These are phyloP conservation scores for Fusarium chuoi DNA, from an alignment of 2,329 filamentous ascomycete genomes.

Conservation along the genomic window DNA sequence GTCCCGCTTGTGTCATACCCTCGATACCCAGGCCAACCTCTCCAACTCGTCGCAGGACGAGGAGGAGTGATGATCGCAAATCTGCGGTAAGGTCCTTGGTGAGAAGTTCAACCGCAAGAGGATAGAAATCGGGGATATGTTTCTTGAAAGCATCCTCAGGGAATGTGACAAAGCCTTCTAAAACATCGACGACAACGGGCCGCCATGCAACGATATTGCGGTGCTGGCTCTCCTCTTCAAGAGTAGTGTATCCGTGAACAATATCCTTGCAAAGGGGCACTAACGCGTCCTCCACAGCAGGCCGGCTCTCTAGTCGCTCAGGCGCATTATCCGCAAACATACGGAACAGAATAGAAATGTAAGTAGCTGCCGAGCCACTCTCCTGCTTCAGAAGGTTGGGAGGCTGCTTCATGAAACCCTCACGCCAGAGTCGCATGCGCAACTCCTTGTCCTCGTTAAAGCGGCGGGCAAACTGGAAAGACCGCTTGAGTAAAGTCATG, in stretches of 20 bases:
- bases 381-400: slow-evolving; percentile 98
- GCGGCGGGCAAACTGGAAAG: slow-evolving; percentile 93
- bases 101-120: slow-evolving; percentile 83
- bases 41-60: slow-evolving; percentile 82
- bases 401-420: slow-evolving; percentile 99
- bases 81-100: slow-evolving; percentile 84
- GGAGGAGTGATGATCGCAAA: slow-evolving; percentile 79
- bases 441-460: slow-evolving; percentile 99
- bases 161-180: slow-evolving; percentile 92
- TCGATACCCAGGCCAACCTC: slow-evolving; percentile 74
- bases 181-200: slow-evolving; percentile 94
- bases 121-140: slow-evolving; percentile 86
- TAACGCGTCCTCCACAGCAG: slow-evolving; percentile 88
- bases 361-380: slow-evolving; percentile 89
- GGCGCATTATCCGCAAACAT: slow-evolving; percentile 95
- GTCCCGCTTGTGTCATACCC: slow-evolving; percentile 54
- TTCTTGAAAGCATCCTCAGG: slow-evolving; percentile 81
- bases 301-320: slow-evolving; percentile 81
- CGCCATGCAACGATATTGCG: slow-evolving; percentile 97
- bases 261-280: slow-evolving; percentile 97
- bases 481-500: slow-evolving; percentile 95
- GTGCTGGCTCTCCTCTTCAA: slow-evolving; percentile 97
- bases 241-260: slow-evolving; percentile 81
- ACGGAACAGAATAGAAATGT: slow-evolving; percentile 92
- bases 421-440: slow-evolving; percentile 91